phyloP scores from a whole-genome alignment of 202 grass and related monocot genomes.

The Panicum hallii region DNA sequence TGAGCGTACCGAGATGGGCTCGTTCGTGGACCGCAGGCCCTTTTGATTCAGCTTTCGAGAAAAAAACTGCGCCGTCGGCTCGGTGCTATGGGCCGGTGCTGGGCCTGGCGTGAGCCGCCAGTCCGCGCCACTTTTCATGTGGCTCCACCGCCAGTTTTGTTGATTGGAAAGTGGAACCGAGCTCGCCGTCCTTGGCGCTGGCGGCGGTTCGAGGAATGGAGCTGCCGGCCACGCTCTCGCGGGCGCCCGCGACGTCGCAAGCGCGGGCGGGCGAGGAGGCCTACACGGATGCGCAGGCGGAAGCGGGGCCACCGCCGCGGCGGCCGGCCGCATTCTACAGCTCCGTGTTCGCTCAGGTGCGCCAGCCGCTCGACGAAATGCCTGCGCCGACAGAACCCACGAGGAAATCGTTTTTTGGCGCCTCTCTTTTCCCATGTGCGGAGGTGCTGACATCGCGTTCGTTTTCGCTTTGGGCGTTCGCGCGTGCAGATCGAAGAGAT shows the following conservation, averaged over 20 bases:
- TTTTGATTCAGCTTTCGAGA: too few relatives aligned
- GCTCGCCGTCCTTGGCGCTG: background rate
- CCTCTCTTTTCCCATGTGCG: background rate
- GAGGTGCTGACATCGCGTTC: background rate
- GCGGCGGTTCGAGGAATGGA: conserved; percentile 32
- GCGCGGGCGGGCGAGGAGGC: background rate
- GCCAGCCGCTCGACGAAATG: conserved; percentile 56
- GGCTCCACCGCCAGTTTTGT: background rate
- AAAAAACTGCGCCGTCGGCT: background rate
- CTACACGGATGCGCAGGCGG: background rate
- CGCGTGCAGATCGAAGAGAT: conserved; percentile 77
- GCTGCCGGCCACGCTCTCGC: conserved; percentile 8
- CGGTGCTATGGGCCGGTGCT: too few relatives aligned
- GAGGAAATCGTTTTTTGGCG: background rate
- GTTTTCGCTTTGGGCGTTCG: background rate
- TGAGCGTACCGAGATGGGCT: too few relatives aligned
- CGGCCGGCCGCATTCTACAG: conserved; percentile 43
- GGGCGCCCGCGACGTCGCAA: background rate
- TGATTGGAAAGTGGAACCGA: background rate
- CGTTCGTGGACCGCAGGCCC: too few relatives aligned
- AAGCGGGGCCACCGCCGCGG: conserved; percentile 5
- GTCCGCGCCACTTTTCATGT: too few relatives aligned
- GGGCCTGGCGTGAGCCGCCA: too few relatives aligned
- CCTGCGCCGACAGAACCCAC: background rate
- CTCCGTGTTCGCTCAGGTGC: conserved; percentile 67